phyloP scores from a whole-genome alignment of 108 stramenopile genomes.

The Pelagomonas calceolata region DNA sequence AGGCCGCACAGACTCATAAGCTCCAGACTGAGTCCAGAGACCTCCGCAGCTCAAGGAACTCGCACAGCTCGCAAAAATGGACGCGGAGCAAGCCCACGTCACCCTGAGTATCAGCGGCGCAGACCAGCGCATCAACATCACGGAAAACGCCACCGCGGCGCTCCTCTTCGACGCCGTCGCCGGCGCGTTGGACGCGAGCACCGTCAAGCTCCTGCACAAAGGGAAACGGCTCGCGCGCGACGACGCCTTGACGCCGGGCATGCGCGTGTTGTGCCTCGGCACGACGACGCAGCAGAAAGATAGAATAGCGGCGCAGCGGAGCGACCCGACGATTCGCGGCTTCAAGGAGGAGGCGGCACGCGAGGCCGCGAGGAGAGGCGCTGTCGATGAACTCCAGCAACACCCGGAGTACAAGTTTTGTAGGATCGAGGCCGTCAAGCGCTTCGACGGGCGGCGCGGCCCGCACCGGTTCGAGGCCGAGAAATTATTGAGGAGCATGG shows the following conservation, averaged over 20 bases:
- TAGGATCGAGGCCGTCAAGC: conserved; percentile 41
- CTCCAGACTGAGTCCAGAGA: too few species aligned
- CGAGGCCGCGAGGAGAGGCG: background rate
- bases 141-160: too few species aligned
- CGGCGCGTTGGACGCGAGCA: too few species aligned
- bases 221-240: too few species aligned
- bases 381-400: background rate
- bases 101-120: too few species aligned
- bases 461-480: conserved; percentile 60
- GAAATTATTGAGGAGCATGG: conserved; percentile 45
- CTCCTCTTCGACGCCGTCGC: too few species aligned
- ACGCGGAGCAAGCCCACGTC: too few species aligned
- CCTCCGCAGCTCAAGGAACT: too few species aligned
- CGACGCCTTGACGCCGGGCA: background rate
- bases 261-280: background rate
- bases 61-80: too few species aligned
- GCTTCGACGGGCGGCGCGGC: conserved; percentile 39
- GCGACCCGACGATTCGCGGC: conserved; percentile 63
- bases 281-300: background rate
- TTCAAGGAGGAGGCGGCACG: conserved; percentile 32
- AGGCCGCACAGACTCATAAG: too few species aligned
- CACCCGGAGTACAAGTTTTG: conserved; percentile 51
- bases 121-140: too few species aligned
- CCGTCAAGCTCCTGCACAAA: too few species aligned
- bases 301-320: background rate